These are phyloP conservation scores for Discostella stelligera DNA, from an alignment of 352 stramenopile species.

Conservation along the genomic window DNA sequence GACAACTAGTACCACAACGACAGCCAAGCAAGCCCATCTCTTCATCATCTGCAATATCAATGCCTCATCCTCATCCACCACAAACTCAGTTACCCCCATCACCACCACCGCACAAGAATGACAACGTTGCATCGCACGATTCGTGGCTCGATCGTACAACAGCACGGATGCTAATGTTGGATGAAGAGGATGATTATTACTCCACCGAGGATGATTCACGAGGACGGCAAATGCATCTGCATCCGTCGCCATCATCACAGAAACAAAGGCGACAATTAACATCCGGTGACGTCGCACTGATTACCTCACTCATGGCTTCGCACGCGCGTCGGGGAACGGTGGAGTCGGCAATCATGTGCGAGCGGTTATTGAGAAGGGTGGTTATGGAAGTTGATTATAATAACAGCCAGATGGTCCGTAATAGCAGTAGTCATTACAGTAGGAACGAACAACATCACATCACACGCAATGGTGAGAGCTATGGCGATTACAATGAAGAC, in stretches of 20 bases:
- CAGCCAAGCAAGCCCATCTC: not conserved
- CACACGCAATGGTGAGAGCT: not conserved
- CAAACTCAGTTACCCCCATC: not conserved
- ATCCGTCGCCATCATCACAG: not conserved
- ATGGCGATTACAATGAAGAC: not conserved
- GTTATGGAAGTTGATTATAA: conserved; percentile 61
- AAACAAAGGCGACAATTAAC: conserved; percentile 32
- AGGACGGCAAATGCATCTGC: not conserved
- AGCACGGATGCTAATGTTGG: conserved; percentile 25
- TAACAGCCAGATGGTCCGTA: not conserved
- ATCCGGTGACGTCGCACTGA: conserved; percentile 57
- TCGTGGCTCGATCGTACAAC: conserved; percentile 51
- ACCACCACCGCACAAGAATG: not conserved
- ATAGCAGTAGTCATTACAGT: conserved; percentile 31
- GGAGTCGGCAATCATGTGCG: conserved; percentile 52
- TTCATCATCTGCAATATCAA: not conserved
- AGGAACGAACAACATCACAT: not conserved
- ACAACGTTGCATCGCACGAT: conserved; percentile 20
- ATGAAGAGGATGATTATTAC: not conserved
- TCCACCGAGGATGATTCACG: not conserved
- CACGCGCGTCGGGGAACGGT: conserved; percentile 55
- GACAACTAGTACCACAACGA: not conserved
- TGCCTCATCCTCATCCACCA: not conserved
- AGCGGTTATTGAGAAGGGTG: conserved; percentile 68
- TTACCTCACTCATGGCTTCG: conserved; percentile 60